These are phyloP conservation scores for Paracoccidioides lutzii DNA, from an alignment of 2,329 filamentous ascomycete genomes.

Conservation along the genomic window DNA sequence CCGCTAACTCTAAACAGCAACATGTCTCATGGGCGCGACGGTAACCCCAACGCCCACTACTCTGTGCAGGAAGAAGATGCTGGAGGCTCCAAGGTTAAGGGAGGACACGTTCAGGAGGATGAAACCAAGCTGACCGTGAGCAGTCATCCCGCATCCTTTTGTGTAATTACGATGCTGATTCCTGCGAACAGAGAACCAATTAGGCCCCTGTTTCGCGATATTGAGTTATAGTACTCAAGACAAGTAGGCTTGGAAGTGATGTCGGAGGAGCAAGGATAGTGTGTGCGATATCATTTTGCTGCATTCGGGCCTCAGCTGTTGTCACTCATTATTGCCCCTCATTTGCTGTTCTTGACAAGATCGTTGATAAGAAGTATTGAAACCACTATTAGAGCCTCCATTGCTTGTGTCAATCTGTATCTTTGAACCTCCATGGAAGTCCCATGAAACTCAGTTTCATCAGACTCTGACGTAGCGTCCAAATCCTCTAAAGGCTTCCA, in stretches of 20 bases:
- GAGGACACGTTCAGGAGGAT: constrained; percentile 3
- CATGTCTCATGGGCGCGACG: constrained; percentile 2
- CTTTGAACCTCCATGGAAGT: background rate
- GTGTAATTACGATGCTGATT: background rate
- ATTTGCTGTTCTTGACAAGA: background rate
- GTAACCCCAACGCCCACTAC: constrained; percentile 1
- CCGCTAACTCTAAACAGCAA: constrained; percentile 1
- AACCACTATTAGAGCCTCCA: background rate
- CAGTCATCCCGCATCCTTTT: background rate
- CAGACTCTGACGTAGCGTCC: background rate
- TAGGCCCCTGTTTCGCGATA: background rate
- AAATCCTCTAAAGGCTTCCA: too few species aligned
- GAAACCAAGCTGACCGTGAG: constrained; percentile 3
- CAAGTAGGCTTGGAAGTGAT: background rate
- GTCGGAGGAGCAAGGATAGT: background rate
- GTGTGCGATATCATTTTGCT: background rate
- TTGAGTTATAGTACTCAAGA: background rate
- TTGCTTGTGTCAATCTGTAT: background rate
- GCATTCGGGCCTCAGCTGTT: background rate
- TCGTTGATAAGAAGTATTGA: background rate
- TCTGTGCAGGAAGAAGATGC: constrained; percentile 3
- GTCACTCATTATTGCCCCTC: background rate
- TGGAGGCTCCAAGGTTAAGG: constrained; percentile 1
- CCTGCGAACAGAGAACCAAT: background rate
- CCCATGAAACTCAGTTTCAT: constrained; percentile 1